Evolutionary conservation across 2,329 filamentous ascomycete genomes (phyloP).

Genomic region (Ceratocystis alfenasii): DNA sequence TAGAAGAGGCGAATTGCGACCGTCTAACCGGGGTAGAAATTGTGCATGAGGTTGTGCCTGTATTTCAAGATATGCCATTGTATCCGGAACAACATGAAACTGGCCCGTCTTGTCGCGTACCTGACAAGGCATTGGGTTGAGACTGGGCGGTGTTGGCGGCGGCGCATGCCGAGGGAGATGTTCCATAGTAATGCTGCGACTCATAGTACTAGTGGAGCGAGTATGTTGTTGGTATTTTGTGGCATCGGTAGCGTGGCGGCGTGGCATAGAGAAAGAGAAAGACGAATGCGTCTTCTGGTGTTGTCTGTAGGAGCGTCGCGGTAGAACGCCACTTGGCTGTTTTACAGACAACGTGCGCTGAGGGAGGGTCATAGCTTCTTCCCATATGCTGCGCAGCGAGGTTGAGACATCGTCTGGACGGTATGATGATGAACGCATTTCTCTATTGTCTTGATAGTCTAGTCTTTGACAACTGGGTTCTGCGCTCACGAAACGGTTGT

Average conservation of each 20-base stretch:
- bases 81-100: conserved; percentile 20
- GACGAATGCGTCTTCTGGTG: conserved; percentile 8
- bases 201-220: conserved; percentile 11
- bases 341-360: conserved; percentile 16
- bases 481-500: neutral
- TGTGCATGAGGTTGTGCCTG: conserved; percentile 1
- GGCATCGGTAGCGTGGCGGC: neutral
- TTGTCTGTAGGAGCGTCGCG: neutral
- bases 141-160: conserved; percentile 10
- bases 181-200: conserved; percentile 16
- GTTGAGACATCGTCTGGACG: conserved; percentile 15
- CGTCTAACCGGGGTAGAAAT: neutral
- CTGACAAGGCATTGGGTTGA: conserved; percentile 15
- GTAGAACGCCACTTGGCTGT: neutral
- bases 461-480: neutral
- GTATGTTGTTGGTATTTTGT: conserved; percentile 3
- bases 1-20: neutral
- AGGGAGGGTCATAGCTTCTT: conserved; percentile 11
- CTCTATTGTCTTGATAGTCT: conserved; percentile 7
- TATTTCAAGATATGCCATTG: conserved; percentile 16
- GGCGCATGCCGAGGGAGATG: conserved; percentile 2
- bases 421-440: conserved; percentile 12
- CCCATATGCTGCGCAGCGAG: conserved; percentile 17
- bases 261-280: conserved; percentile 7
- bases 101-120: conserved; percentile 17